These are phyloP conservation scores for Gymnopilus dilepis DNA, from an alignment of 768 basidiomycete species.

Conservation along the genomic window DNA sequence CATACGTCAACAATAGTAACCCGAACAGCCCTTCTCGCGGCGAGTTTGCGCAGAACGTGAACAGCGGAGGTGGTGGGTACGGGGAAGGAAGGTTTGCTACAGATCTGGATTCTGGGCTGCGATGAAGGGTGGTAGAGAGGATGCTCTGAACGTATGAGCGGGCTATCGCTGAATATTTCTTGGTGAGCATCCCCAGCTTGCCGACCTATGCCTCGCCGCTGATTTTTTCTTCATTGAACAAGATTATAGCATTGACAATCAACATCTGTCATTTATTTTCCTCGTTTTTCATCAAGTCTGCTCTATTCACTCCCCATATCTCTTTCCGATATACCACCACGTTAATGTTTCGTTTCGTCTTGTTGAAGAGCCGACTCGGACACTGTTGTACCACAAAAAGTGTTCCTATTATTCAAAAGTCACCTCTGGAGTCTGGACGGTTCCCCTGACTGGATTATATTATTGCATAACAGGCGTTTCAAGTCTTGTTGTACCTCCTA, in stretches of 20 bases:
- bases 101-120: conserved; percentile 18
- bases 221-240: too few species aligned
- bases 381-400: not conserved
- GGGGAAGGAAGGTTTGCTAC: conserved; percentile 27
- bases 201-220: not conserved
- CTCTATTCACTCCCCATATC: not conserved
- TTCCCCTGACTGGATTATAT: not conserved
- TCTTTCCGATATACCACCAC: not conserved
- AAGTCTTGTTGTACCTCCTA: not conserved
- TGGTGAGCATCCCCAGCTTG: not conserved
- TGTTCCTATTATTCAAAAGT: not conserved
- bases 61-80: conserved; percentile 24
- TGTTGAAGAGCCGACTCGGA: not conserved
- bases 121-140: not conserved
- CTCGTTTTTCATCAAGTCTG: too few species aligned
- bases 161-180: not conserved
- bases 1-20: conserved; percentile 46
- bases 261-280: too few species aligned
- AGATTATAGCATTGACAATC: too few species aligned
- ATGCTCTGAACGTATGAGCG: not conserved
- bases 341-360: not conserved
- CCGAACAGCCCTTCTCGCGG: conserved; percentile 24
- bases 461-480: not conserved
- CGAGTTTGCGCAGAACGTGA: conserved; percentile 21
- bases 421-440: not conserved